These are phyloP conservation scores for Seiridium unicorne DNA, from an alignment of 2,329 filamentous ascomycete genomes.

Conservation along the genomic window DNA sequence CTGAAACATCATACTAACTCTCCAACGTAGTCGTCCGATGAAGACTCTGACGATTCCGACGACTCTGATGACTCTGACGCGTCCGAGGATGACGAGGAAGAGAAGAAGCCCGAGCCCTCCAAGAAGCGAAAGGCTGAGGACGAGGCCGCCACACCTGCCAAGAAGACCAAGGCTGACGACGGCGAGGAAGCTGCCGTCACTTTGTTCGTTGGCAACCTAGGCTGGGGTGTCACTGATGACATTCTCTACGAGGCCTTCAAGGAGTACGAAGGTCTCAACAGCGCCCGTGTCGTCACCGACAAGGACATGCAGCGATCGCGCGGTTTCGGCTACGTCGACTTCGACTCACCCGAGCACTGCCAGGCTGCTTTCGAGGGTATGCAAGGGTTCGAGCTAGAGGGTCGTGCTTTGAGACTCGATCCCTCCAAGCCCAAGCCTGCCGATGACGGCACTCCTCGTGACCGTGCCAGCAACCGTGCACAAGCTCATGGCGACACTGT, in stretches of 20 bases:
- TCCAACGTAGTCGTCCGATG: slow-evolving; percentile 20
- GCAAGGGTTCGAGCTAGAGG: slow-evolving; percentile 72
- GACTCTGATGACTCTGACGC: slow-evolving; percentile 29
- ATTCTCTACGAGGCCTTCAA: slow-evolving; percentile 80
- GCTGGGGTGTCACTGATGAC: slow-evolving; percentile 87
- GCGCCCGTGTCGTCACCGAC: slow-evolving; percentile 81
- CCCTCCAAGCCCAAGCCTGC: slow-evolving; percentile 68
- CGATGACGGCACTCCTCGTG: slow-evolving; percentile 47
- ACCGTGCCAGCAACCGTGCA: slow-evolving; percentile 63
- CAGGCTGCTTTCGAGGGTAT: slow-evolving; percentile 72
- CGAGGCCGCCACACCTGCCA: slow-evolving; percentile 46
- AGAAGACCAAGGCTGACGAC: slow-evolving; percentile 67
- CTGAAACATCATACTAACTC: slow-evolving; percentile 6
- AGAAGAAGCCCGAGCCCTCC: slow-evolving; percentile 35
- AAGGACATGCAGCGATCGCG: slow-evolving; percentile 79
- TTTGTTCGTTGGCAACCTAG: slow-evolving; percentile 86
- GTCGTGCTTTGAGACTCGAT: slow-evolving; percentile 75
- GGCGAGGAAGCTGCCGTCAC: slow-evolving; percentile 54
- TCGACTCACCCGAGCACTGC: slow-evolving; percentile 64
- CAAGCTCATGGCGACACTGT: slow-evolving; percentile 74
- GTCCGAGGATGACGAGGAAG: slow-evolving; percentile 37
- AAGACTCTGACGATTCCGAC: slow-evolving; percentile 31
- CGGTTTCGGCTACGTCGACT: slow-evolving; percentile 94
- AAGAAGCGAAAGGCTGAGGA: slow-evolving; percentile 69
- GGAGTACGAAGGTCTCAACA: slow-evolving; percentile 68